A percentile compares a stretch with the other conserved stretches of the same genome.
phyloP scores from a whole-genome alignment of 768 basidiomycete species.

The Hericium alpestre region DNA sequence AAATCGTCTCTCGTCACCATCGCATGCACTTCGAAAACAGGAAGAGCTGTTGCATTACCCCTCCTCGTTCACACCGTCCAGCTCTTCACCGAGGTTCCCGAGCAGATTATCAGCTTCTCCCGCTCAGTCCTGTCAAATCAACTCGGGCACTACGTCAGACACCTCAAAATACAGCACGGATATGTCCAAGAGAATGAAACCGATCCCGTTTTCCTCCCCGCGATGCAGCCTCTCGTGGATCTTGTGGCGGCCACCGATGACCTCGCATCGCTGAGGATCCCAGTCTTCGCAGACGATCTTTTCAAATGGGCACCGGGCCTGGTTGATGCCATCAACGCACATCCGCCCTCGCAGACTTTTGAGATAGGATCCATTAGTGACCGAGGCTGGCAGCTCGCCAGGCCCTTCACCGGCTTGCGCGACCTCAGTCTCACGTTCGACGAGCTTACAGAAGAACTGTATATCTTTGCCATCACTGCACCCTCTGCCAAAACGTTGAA shows the following conservation, averaged over 20 bases:
- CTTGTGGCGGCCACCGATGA: too few species aligned
- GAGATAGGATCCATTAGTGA: neutral
- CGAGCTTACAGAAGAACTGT: neutral
- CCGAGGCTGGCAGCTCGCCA: neutral
- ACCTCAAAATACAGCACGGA: too few species aligned
- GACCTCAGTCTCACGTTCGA: neutral
- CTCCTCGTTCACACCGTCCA: neutral
- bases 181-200: too few species aligned
- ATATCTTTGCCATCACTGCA: neutral
- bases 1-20: too few species aligned
- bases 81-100: too few species aligned
- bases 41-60: too few species aligned
- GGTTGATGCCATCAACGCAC: neutral
- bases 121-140: too few species aligned
- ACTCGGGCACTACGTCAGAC: too few species aligned
- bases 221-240: too few species aligned
- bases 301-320: neutral
- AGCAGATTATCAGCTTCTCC: too few species aligned
- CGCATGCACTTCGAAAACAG: too few species aligned
- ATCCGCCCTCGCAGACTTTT: neutral
- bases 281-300: neutral
- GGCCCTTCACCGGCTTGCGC: neutral
- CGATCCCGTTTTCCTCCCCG: too few species aligned
- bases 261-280: neutral
- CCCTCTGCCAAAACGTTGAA: neutral